A percentile compares a stretch with the other conserved stretches of the same genome.
Evolutionary conservation across 805 yeast genomes (phyloP).

Genomic region (Debaryomyces castellii): DNA sequence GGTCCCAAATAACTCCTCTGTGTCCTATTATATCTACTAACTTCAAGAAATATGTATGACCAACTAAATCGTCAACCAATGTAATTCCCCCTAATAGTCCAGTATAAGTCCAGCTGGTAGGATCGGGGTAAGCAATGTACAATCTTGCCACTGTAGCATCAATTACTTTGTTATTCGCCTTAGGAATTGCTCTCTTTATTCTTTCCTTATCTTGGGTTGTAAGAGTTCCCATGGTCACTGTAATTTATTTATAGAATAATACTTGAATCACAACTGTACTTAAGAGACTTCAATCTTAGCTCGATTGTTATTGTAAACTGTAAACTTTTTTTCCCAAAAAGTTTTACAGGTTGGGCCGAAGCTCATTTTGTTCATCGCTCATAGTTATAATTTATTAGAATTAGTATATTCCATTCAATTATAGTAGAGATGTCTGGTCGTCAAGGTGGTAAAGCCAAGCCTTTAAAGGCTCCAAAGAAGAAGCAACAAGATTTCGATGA

Average conservation of each 20-base stretch:
- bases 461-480: constrained; percentile 84
- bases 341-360: neutral
- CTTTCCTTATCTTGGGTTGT: constrained; percentile 75
- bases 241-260: neutral
- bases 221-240: constrained; percentile 32
- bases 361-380: neutral
- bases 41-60: constrained; percentile 89
- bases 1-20: constrained; percentile 95
- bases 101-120: constrained; percentile 79
- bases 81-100: constrained; percentile 87
- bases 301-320: neutral
- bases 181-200: constrained; percentile 86
- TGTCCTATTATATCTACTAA: constrained; percentile 81
- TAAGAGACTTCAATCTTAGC: neutral
- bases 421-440: constrained; percentile 74
- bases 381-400: neutral
- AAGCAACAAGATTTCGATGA: constrained; percentile 74
- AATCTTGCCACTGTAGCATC: constrained; percentile 90
- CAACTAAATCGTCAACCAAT: constrained; percentile 88
- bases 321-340: neutral
- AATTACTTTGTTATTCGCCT: constrained; percentile 79
- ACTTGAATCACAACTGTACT: neutral
- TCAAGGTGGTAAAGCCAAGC: constrained; percentile 97
- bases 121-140: constrained; percentile 87
- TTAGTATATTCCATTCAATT: neutral